These are phyloP conservation scores for Pichia insulana DNA, from an alignment of 805 yeast genomes.

Conservation along the genomic window DNA sequence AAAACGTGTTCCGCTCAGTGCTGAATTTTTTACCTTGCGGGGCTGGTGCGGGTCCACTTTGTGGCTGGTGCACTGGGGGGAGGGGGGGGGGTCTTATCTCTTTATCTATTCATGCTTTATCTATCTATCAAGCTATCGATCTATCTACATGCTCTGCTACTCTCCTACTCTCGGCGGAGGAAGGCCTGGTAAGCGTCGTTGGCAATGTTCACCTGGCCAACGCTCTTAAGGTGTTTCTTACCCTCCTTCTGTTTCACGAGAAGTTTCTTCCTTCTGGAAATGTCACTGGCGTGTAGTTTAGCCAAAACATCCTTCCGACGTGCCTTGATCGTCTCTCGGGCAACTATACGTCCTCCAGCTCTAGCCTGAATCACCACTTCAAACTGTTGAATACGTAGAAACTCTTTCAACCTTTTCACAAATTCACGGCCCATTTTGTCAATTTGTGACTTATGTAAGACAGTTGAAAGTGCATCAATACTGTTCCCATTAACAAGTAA, in stretches of 20 bases:
- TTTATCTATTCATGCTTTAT: too few relatives aligned
- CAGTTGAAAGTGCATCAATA: conserved; percentile 87
- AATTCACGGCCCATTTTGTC: conserved; percentile 68
- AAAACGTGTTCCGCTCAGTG: too few relatives aligned
- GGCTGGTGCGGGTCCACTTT: too few relatives aligned
- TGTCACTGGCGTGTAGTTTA: conserved; percentile 86
- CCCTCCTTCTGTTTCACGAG: conserved; percentile 89
- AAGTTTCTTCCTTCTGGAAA: conserved; percentile 81
- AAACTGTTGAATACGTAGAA: conserved; percentile 71
- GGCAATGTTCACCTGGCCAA: conserved; percentile 70
- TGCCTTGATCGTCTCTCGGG: conserved; percentile 91
- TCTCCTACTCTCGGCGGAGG: conserved; percentile 32
- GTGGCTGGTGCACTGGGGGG: too few relatives aligned
- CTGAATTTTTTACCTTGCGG: too few relatives aligned
- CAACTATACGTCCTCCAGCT: conserved; percentile 70
- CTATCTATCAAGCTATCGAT: too few relatives aligned
- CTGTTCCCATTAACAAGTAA: conserved; percentile 81
- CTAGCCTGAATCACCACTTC: conserved; percentile 91
- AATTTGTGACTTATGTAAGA: conserved; percentile 76
- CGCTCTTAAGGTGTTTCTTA: conserved; percentile 70
- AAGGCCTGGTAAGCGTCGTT: conserved; percentile 88
- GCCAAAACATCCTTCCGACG: conserved; percentile 92
- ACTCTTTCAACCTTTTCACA: conserved; percentile 76
- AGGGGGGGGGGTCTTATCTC: too few relatives aligned
- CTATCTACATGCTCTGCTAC: too few relatives aligned